Base-by-base conservation (phyloP, 2,329 filamentous ascomycete species). In the Ophiostoma perfectum region DNA sequence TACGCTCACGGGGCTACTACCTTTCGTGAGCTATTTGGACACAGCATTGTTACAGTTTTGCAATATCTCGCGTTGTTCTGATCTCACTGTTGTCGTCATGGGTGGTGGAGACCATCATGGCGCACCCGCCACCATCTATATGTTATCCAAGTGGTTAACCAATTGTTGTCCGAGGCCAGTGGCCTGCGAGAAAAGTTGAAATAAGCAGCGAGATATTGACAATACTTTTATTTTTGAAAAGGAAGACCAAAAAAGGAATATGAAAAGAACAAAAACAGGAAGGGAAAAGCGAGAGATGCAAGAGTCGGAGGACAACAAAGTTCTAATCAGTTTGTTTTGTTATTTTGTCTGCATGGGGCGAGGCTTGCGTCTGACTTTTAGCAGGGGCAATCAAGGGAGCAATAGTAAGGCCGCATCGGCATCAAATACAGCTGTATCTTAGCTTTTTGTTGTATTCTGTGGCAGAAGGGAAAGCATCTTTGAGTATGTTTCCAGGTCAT, bases 1-100 rank as follows among this genome's bases (percentile, higher is more conserved):
- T 79, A 78, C 76, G 70, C 76, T 76, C 73, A 75, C 72, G 72
- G 74, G 76, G 77, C n/a, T 42, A 77, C 76, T 74, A 75, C 74
- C 76, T 74, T 64, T 69, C 72, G 49, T 72, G 75, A 75, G 77
- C 74, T 76, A 76, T 73, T 79, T 78, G 77, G 77, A 78, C 76
- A 78, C 74, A 75, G 75, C 72, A 78, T 78, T 70, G 68, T 77
- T 78, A 78, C 74, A 70, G 72, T 75, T 78, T 78, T 78, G 75
- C 74, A 73, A 77, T 77, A 77, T 70, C 68, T 60, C 64, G 65
- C 55, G 55, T 67, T 72, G 68, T 71, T 65, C 67, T 67, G 68
- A 64, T 55, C 64, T 63, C 55, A 41, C 27, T 45, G n/a, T 66
- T 66, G 64, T 27, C 41, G 64, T n/a, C 60, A 44, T 38, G 39